Base-by-base conservation (phyloP, 2,329 filamentous ascomycete species). In the Amauroascus niger region DNA sequence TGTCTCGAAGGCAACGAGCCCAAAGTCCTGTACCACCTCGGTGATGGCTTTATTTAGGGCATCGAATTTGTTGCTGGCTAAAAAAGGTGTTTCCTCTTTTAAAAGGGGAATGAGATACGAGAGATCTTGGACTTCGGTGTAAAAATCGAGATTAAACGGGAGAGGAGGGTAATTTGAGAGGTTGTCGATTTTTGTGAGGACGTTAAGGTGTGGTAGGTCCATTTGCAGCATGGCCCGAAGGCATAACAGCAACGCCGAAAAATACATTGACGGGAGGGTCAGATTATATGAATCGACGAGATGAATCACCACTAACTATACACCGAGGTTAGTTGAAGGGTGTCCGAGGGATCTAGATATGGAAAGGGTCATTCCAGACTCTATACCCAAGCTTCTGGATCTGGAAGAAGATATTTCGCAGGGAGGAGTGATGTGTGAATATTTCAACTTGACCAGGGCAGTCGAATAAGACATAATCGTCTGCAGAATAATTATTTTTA, bases 161-260 rank as follows among this genome's bases (percentile, higher is more conserved):
- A 98, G 77, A 24, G 87, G 81, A 45, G 88, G 84, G 65, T 95
- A 96, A 50, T 85, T 82, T 33, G 83, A 76, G 52, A 98, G 77
- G 66, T 96, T 96, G 71, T 98, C 93, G 71, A 98, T 95, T 73
- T 98, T 98, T 55, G 90, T 96, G 24, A 98, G 79, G 58, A 98
- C 87, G 65, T 98, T 98, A 61, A 98, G 77, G 66, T 96, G 88
- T 0, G 93, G 89, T 57, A 97, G 86, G 65, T 97, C 93, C 80
- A 98, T 91, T 72, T 97, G 93, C 51, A 98, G 82, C 91, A 98
- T 98, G 62, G 88, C 90, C 60, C 93, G 86, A 59, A 98, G 81
- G 53, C 89, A 91, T 22, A 98, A 83, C 54, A 98, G 83, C 54
- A 98, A 79, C 62, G 94, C 93, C 61, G 91, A 95, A 56, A 98